Conservation (phyloP, 192 early-diverging fungal genomes). For the Geosiphon pyriformis region DNA sequence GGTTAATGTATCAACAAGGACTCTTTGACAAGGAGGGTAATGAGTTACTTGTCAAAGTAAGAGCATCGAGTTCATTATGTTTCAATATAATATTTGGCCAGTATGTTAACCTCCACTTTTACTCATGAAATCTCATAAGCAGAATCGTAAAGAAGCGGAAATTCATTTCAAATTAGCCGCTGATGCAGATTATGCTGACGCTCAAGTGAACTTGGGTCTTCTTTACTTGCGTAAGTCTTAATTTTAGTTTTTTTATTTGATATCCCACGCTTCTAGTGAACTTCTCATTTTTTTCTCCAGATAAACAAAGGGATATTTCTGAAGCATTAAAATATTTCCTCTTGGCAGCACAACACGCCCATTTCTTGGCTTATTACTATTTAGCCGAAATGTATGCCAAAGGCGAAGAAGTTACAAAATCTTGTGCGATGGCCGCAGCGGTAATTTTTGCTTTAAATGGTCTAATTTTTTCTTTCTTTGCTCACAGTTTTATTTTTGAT, state of each 20-base stretch:
- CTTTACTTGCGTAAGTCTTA: conserved; percentile 28
- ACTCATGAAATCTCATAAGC: background rate
- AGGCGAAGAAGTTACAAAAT: conserved; percentile 41
- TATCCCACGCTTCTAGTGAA: no score
- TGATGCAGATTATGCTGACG: conserved; percentile 63
- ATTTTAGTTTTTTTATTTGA: conserved; percentile 3
- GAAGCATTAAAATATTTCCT: conserved; percentile 50
- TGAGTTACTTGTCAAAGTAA: background rate
- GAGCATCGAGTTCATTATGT: background rate
- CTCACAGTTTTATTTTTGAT: conserved; percentile 1
- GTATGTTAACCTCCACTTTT: no score
- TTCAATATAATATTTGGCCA: background rate
- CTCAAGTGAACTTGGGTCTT: conserved; percentile 65
- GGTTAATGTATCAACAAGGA: conserved; percentile 76
- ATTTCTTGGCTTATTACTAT: conserved; percentile 77
- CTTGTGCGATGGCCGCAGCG: conserved; percentile 64
- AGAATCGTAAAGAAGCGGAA: conserved; percentile 53
- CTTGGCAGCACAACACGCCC: conserved; percentile 52
- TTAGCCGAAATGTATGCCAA: conserved; percentile 66
- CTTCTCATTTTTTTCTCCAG: no score
- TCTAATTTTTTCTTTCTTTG: background rate
- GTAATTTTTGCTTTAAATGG: conserved; percentile 34
- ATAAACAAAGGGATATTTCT: conserved; percentile 24
- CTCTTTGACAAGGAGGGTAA: conserved; percentile 30
- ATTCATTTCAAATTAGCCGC: conserved; percentile 67